Base-by-base conservation (phyloP, 2,329 filamentous ascomycete genomes). In the Cladosporium oxysporum region DNA sequence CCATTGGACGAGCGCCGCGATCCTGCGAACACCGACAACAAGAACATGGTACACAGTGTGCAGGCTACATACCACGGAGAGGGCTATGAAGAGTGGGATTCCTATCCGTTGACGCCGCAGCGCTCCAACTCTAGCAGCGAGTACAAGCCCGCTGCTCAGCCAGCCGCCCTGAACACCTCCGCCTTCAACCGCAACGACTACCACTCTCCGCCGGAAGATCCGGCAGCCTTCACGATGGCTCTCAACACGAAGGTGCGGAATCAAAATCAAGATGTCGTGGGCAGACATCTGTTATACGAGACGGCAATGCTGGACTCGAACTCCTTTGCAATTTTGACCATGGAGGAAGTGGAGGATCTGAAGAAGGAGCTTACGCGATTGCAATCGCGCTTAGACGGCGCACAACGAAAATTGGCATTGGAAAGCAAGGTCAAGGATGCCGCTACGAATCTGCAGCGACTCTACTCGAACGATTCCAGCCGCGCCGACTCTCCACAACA, bases 401-500 rank as follows among this genome's bases (percentile, higher is more conserved):
- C 92, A 23, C 88, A 90, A 70, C 87, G 92, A 67, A 97, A 94
- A 78, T 84, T 99, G 44, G 88, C 89, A 35, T 88, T 98, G 55
- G 95, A 99, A 78, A 91, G 89, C 64, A 99, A 98, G 81, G 92
- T 97, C 73, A 91, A 93, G 72, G 94, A 98, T 83, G 95, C 95
- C 0, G 92, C 95, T 12, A 87, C 90, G 69, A 96, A 93, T 49
- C 89, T 99, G 79, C 89, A 90, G 66, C 89, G 90, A 72, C 83
- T 99, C 33, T 92, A 96, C 75, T 87, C 87, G 10, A 84, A 88
- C n/a, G 81, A 80, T 58, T 84, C 82, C 71, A 82, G 83, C 61
- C 81, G 74, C 35, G 69, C 72, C 18, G 74, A 77, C 61, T 74
- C 75, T 52, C 73, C 74, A 33, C 84, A 85, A 69, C 83, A 72